Evolutionary conservation across 2,329 filamentous ascomycete genomes (phyloP).

Genomic region (Aspergillus sp.): DNA sequence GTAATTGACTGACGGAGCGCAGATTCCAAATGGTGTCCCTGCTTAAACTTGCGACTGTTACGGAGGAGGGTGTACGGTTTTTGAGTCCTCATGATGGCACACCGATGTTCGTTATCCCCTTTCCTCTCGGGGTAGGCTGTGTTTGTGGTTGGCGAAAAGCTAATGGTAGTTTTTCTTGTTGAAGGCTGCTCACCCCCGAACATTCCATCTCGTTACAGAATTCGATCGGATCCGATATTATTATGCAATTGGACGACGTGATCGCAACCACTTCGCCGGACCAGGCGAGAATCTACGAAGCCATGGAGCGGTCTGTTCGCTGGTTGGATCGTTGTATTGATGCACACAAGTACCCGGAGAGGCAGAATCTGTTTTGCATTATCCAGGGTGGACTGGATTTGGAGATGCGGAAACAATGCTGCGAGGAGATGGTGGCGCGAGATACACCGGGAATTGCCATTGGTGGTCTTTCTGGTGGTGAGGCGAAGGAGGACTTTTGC

Average conservation of each 20-base stretch:
- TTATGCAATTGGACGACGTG: conserved; percentile 99
- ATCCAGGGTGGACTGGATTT: conserved; percentile 94
- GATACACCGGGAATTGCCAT: conserved; percentile 97
- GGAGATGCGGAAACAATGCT: conserved; percentile 81
- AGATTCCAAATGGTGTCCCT: conserved; percentile 99
- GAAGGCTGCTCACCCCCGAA: conserved; percentile 83
- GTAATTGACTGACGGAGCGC: neutral
- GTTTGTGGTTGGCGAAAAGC: too few relatives aligned
- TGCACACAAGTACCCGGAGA: conserved; percentile 78
- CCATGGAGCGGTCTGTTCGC: conserved; percentile 89
- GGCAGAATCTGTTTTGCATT: conserved; percentile 96
- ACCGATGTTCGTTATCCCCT: conserved; percentile 65
- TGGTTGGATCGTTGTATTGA: conserved; percentile 96
- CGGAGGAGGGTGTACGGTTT: conserved; percentile 93
- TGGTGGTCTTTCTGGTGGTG: conserved; percentile 89
- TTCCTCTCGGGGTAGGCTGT: neutral
- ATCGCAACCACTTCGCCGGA: conserved; percentile 95
- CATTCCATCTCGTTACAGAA: conserved; percentile 96
- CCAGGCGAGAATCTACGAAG: conserved; percentile 80
- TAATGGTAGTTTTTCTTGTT: too few relatives aligned
- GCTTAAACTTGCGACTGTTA: conserved; percentile 87
- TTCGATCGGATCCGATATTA: conserved; percentile 96
- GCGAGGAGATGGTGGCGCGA: conserved; percentile 79
- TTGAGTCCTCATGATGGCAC: conserved; percentile 93
- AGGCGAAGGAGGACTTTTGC: conserved; percentile 92